These are phyloP conservation scores for Phytophthora melonis DNA, from an alignment of 352 stramenopile species.

Conservation along the genomic window DNA sequence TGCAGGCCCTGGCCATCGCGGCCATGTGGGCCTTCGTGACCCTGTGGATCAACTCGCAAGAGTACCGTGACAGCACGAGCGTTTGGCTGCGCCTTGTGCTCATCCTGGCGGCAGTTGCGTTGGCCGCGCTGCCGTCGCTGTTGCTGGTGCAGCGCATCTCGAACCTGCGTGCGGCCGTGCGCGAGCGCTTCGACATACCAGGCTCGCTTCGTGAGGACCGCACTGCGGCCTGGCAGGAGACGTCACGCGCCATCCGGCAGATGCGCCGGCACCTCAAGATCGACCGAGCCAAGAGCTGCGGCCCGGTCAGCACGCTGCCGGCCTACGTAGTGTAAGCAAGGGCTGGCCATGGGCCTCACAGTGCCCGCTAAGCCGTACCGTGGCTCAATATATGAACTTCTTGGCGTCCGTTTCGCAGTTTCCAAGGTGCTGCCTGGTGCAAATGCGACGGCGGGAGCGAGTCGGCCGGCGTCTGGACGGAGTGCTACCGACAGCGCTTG, in stretches of 20 bases:
- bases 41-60: slow-evolving; percentile 32
- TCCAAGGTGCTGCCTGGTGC: neutral
- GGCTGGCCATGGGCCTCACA: too few species aligned
- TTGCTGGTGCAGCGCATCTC: slow-evolving; percentile 41
- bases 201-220: slow-evolving; percentile 42
- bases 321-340: slow-evolving; percentile 39
- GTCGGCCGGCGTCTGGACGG: slow-evolving; percentile 18
- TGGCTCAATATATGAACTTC: slow-evolving; percentile 22
- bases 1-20: slow-evolving; percentile 13
- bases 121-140: slow-evolving; percentile 26
- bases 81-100: slow-evolving; percentile 21
- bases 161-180: slow-evolving; percentile 23
- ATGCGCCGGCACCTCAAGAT: slow-evolving; percentile 51
- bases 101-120: slow-evolving; percentile 17
- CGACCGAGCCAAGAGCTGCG: slow-evolving; percentile 24
- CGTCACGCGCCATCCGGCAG: slow-evolving; percentile 40
- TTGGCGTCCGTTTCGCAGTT: slow-evolving; percentile 21
- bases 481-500: slow-evolving; percentile 29
- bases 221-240: slow-evolving; percentile 45
- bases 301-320: slow-evolving; percentile 35
- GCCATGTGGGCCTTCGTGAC: slow-evolving; percentile 32
- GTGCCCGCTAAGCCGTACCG: neutral
- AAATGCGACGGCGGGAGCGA: neutral
- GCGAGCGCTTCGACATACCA: slow-evolving; percentile 47
- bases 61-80: slow-evolving; percentile 25